Evolutionary conservation across 805 yeast species (phyloP), one percentile per base, ranked within the genome.

Genomic region (Kockiozyma suomiensis): DNA sequence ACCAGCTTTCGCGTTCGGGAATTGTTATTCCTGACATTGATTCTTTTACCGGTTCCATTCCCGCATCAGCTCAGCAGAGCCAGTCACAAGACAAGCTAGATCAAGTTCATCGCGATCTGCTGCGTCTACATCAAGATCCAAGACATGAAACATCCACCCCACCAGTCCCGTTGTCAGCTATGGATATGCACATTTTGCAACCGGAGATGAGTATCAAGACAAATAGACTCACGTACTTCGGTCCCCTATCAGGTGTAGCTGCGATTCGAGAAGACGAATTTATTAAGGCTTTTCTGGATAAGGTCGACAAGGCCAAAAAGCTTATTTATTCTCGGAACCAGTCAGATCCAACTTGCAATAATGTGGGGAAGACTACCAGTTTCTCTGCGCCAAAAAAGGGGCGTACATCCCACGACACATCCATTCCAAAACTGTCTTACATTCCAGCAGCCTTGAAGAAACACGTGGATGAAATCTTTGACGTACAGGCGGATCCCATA

Each of bases 151-250:
- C 53, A 7, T 13, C 32, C 6, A 8, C 30, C 23, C 51, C 38
- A 4, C 35, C 41, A 8, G 52, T 45, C n/a, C 54, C 53, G 2
- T 35, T 57, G 4, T 54, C 62, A 8, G 52, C 54, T 28, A 48
- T 43, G 56, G 61, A 53, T 30, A 40, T 56, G 61, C 48, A 33
- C 10, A 19, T 57, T 1, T 37, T 58, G 13, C 51, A 46, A 21
- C 63, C 63, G 3, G 66, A 62, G 25, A 37, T 62, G 41, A 41
- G 52, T 30, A 49, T 62, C 15, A 62, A 56, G 40, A 23, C 23
- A 37, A 62, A 59, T 19, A 47, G 66, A n/a, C n/a, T 62, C 5
- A 37, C 58, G 1, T 62, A 62, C 23, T 56, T 62, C 19, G 66
- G 66, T 13, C 58, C 65, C 15, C 37, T 54, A 5, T 55, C 64